phyloP scores from a whole-genome alignment of 768 basidiomycete species.

The Phlebiopsis flavidoalba region DNA sequence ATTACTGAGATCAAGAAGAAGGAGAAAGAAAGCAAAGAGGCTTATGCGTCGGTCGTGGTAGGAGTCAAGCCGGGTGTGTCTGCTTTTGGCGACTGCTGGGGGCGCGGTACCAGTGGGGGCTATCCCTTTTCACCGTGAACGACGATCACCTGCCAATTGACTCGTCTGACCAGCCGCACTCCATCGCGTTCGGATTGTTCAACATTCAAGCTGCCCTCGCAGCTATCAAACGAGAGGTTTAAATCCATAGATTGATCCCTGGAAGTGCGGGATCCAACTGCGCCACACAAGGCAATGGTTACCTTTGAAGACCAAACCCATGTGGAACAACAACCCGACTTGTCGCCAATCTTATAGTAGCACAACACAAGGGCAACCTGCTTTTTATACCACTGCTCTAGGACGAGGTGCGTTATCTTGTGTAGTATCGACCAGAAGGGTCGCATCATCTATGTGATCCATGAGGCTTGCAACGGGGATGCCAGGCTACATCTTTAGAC shows the following conservation, averaged over 20 bases:
- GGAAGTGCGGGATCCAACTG: too few relatives aligned
- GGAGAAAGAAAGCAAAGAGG: conserved; percentile 17
- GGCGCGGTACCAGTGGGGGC: not conserved
- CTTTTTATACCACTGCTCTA: too few relatives aligned
- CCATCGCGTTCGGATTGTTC: too few relatives aligned
- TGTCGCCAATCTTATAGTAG: too few relatives aligned
- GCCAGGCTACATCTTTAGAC: not conserved
- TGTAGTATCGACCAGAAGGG: not conserved
- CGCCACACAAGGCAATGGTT: too few relatives aligned
- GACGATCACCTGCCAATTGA: not conserved
- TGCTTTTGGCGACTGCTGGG: not conserved
- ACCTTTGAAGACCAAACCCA: too few relatives aligned
- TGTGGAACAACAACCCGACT: too few relatives aligned
- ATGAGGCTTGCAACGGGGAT: not conserved
- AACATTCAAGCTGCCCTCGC: too few relatives aligned
- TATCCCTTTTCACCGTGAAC: not conserved
- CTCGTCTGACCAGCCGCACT: not conserved
- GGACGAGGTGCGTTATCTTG: not conserved
- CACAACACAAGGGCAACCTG: too few relatives aligned
- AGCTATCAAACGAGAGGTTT: too few relatives aligned
- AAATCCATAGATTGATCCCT: too few relatives aligned
- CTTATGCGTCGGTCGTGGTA: conserved; percentile 14
- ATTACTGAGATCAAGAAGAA: conserved; percentile 12
- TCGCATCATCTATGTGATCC: not conserved
- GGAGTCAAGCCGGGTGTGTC: conserved; percentile 4